These are phyloP conservation scores for Cicer arietinum DNA, from an alignment of 306 rosid genomes.

Conservation along the genomic window DNA sequence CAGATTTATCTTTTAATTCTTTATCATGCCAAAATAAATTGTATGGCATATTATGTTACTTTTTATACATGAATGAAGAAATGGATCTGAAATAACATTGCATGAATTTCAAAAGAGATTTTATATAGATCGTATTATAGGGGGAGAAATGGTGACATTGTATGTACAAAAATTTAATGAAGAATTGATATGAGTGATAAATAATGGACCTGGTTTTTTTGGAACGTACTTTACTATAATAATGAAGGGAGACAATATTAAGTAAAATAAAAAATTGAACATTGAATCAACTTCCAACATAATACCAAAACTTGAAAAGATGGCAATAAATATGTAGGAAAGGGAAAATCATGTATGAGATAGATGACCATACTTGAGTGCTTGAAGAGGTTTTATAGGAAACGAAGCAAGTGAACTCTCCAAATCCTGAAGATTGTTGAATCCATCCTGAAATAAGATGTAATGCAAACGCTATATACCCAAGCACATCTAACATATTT, in stretches of 20 bases:
- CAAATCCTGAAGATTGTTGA: constrained; percentile 75
- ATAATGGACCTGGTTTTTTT: not conserved
- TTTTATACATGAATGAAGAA: constrained; percentile 36
- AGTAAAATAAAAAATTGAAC: not conserved
- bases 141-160: not conserved
- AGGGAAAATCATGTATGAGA: constrained; percentile 8
- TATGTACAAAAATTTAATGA: constrained; percentile 20
- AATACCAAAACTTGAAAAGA: constrained; percentile 14
- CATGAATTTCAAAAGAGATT: constrained; percentile 29
- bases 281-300: not conserved
- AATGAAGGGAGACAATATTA: not conserved
- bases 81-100: constrained; percentile 35
- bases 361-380: constrained; percentile 74
- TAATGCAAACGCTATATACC: constrained; percentile 38
- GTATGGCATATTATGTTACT: constrained; percentile 11
- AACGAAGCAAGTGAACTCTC: constrained; percentile 86
- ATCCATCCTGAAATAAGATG: constrained; percentile 71
- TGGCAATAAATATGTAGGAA: not conserved
- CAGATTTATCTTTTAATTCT: constrained; percentile 11
- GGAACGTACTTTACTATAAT: constrained; percentile 16
- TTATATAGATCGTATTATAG: not conserved
- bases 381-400: constrained; percentile 86
- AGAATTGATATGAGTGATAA: constrained; percentile 19
- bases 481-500: constrained; percentile 1
- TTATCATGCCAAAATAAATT: not conserved